Percentiles rank a stretch among this genome's conserved stretches.
Evolutionary conservation across 108 stramenopile species (phyloP).

Genomic region (Nannochloropsis salina): DNA sequence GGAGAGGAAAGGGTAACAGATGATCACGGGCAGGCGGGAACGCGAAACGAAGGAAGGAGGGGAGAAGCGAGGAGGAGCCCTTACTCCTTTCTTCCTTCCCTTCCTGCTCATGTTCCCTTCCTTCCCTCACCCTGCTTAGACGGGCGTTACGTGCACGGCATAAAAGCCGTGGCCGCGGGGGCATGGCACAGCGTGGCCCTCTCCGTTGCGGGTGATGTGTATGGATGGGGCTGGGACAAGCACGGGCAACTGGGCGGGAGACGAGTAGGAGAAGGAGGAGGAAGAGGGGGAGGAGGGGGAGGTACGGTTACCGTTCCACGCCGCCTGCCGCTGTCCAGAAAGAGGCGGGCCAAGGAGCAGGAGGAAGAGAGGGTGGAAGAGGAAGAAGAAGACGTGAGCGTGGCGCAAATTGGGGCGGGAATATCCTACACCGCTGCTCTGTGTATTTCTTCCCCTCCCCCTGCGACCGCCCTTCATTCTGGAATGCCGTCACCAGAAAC

Average conservation of each 20-base stretch:
- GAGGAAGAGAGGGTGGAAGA: neutral
- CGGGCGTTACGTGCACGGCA: neutral
- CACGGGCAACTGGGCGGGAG: neutral
- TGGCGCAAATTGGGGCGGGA: neutral
- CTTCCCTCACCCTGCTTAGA: neutral
- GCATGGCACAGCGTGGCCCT: slow-evolving; percentile 16
- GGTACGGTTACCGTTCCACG: neutral
- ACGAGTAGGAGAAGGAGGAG: neutral
- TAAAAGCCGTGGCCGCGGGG: slow-evolving; percentile 13
- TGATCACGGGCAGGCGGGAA: no score
- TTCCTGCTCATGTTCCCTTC: neutral
- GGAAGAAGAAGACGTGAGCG: neutral
- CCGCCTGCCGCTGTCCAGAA: neutral
- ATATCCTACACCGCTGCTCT: neutral
- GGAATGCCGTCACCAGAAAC: no score
- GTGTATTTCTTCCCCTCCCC: neutral
- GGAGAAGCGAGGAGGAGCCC: neutral
- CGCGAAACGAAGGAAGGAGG: neutral
- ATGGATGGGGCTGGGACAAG: slow-evolving; percentile 22
- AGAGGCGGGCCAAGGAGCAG: no score
- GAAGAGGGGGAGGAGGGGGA: neutral
- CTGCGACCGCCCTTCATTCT: no score
- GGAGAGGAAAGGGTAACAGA: no score
- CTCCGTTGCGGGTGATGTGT: neutral
- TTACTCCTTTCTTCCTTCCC: neutral